A percentile compares a stretch with the other conserved stretches of the same genome.
Evolutionary conservation across 2,329 filamentous ascomycete genomes (phyloP).

Genomic region (Fusarium cyanostomum): DNA sequence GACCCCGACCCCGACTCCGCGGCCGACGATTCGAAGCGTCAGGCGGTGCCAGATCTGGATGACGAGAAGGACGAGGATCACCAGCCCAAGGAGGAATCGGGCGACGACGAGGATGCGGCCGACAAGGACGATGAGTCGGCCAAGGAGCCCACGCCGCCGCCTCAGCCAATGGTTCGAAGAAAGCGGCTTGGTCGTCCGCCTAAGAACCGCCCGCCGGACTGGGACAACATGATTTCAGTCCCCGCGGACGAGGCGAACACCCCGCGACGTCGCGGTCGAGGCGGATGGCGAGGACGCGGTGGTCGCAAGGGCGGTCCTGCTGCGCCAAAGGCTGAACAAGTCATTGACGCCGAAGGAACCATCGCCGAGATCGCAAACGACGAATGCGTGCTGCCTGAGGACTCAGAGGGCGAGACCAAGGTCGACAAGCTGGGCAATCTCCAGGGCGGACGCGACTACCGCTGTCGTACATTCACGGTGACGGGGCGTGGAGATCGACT

Average conservation of each 20-base stretch:
- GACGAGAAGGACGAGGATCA: conserved; percentile 57
- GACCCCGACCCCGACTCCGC: conserved; percentile 44
- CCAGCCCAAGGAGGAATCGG: conserved; percentile 63
- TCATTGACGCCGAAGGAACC: conserved; percentile 93
- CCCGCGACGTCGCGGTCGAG: conserved; percentile 71
- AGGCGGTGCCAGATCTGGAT: conserved; percentile 49
- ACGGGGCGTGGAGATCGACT: conserved; percentile 82
- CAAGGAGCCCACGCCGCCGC: conserved; percentile 65
- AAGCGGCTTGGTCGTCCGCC: conserved; percentile 86
- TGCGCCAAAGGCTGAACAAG: conserved; percentile 81
- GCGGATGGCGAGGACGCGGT: conserved; percentile 75
- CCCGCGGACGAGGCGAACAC: conserved; percentile 65
- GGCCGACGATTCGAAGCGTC: conserved; percentile 53
- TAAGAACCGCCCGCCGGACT: conserved; percentile 84
- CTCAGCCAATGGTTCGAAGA: conserved; percentile 72
- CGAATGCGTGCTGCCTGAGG: conserved; percentile 88
- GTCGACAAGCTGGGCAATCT: conserved; percentile 90
- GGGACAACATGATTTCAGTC: conserved; percentile 70
- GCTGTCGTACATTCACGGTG: conserved; percentile 94
- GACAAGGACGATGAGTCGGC: conserved; percentile 54
- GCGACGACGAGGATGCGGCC: conserved; percentile 51
- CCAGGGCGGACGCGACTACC: conserved; percentile 86
- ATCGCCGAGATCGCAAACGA: conserved; percentile 91
- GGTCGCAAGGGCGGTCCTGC: conserved; percentile 74
- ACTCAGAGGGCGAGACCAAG: conserved; percentile 89